phyloP scores from a whole-genome alignment of 2,329 filamentous ascomycete genomes.

The Botrytis fragariae region DNA sequence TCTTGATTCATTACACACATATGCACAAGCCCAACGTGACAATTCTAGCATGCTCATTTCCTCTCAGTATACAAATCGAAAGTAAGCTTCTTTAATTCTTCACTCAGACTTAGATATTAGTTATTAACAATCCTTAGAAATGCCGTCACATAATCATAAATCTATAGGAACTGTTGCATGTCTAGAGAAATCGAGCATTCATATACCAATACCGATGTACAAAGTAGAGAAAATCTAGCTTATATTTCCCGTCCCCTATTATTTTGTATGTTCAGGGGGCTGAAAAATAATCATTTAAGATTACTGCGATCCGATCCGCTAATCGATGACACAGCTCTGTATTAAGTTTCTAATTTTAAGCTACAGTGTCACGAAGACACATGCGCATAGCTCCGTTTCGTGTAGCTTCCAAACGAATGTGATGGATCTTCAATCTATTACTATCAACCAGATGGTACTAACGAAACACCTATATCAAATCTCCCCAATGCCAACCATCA shows the following conservation, averaged over 20 bases:
- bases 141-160: neutral
- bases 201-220: neutral
- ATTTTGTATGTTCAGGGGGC: fast-evolving
- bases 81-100: neutral
- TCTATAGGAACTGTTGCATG: neutral
- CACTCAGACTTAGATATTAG: neutral
- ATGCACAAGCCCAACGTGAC: neutral
- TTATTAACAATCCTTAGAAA: neutral
- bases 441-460: no score
- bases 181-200: neutral
- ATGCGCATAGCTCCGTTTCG: fast-evolving
- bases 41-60: neutral
- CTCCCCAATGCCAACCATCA: neutral
- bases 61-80: neutral
- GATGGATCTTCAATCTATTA: neutral
- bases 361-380: neutral
- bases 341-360: no score
- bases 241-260: neutral
- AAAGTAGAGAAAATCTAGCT: neutral
- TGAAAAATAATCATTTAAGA: no score
- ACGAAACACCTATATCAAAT: no score
- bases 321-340: neutral
- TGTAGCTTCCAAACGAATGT: neutral
- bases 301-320: no score
- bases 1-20: fast-evolving